Conservation (phyloP, 2,329 filamentous ascomycete genomes). For the Sclerotinia sclerotiorum region DNA sequence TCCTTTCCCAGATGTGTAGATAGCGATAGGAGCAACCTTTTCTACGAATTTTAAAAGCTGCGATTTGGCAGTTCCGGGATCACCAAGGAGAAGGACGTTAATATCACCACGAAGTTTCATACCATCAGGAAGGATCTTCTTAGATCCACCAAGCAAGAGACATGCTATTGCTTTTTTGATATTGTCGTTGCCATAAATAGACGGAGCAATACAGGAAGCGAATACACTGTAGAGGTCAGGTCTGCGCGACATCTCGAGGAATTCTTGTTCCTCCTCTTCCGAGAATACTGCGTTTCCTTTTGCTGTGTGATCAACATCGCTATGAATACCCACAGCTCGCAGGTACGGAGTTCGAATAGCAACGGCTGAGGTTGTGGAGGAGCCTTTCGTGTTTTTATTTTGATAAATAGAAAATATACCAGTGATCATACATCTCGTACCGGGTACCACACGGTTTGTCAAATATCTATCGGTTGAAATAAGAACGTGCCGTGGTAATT, state of each 20-base stretch:
- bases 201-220: constrained; percentile 89
- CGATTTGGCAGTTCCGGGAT: constrained; percentile 97
- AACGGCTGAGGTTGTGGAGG: constrained; percentile 73
- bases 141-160: constrained; percentile 88
- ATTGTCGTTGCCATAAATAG: constrained; percentile 92
- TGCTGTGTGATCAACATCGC: constrained; percentile 83
- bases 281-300: constrained; percentile 83
- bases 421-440: constrained; percentile 91
- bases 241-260: constrained; percentile 82
- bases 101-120: constrained; percentile 98
- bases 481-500: constrained; percentile 89
- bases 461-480: constrained; percentile 96
- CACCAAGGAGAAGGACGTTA: constrained; percentile 93
- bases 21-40: constrained; percentile 92
- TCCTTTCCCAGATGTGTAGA: constrained; percentile 98
- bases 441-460: constrained; percentile 92
- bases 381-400: constrained; percentile 80
- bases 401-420: constrained; percentile 98
- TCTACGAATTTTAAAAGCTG: constrained; percentile 97
- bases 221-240: constrained; percentile 92
- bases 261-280: constrained; percentile 97
- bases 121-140: constrained; percentile 95
- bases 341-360: constrained; percentile 95
- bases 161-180: constrained; percentile 98
- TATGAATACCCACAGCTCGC: constrained; percentile 87